Percentiles rank a stretch among this genome's conserved stretches.
Evolutionary conservation across 2,329 filamentous ascomycete genomes (phyloP).

Genomic region (Hyphodiscus sp.): DNA sequence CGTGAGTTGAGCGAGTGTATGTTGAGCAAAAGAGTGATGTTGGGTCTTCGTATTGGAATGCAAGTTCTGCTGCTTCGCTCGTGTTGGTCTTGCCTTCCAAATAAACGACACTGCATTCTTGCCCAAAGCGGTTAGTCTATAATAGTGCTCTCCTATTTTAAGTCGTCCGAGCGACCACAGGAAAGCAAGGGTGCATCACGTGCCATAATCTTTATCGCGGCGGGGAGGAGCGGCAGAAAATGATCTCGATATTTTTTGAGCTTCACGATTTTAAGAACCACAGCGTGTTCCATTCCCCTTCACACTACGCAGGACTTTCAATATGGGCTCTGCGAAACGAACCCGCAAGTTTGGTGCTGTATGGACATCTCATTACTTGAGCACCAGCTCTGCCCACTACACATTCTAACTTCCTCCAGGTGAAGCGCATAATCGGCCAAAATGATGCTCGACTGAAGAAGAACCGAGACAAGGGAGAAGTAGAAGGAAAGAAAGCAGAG

Average conservation of each 20-base stretch:
- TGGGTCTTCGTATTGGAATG: background rate
- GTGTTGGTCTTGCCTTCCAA: background rate
- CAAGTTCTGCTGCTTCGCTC: background rate
- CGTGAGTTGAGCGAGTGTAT: background rate
- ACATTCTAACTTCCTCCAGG: slow-evolving; percentile 28
- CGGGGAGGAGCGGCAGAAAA: background rate
- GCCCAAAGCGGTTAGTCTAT: background rate
- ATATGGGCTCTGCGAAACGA: slow-evolving; percentile 83
- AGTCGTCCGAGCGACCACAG: background rate
- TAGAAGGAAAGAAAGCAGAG: slow-evolving; percentile 51
- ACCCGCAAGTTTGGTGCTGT: slow-evolving; percentile 83
- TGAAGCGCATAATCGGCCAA: slow-evolving; percentile 78
- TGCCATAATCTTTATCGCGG: background rate
- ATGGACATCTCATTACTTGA: slow-evolving; percentile 16
- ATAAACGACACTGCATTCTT: background rate
- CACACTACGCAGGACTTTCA: background rate
- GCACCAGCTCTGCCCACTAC: slow-evolving; percentile 12
- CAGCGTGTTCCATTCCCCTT: background rate
- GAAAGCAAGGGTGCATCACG: too few species aligned
- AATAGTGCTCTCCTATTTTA: background rate
- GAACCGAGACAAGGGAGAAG: slow-evolving; percentile 64
- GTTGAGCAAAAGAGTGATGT: background rate
- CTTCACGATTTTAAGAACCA: background rate
- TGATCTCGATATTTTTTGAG: background rate
- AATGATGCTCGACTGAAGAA: slow-evolving; percentile 76